These are phyloP conservation scores for Sphenostylis stenocarpa DNA, from an alignment of 306 rosid genomes.

Conservation along the genomic window DNA sequence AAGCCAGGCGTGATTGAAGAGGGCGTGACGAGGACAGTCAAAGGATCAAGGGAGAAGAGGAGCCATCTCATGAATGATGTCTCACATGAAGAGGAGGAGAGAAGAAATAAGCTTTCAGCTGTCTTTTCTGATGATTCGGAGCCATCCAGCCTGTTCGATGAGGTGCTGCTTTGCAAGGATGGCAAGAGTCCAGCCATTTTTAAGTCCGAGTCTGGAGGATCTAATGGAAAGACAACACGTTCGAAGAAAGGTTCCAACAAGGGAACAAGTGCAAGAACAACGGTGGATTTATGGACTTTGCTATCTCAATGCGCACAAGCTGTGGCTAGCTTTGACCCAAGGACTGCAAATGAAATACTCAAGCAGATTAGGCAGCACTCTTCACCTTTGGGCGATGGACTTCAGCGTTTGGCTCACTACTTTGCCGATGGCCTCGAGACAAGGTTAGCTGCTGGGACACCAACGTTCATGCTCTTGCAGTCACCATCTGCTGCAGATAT, in stretches of 20 bases:
- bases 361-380: constrained; percentile 64
- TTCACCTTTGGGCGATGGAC: constrained; percentile 65
- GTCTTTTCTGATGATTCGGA: constrained; percentile 39
- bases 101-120: constrained; percentile 53
- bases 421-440: constrained; percentile 66
- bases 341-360: constrained; percentile 54
- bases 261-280: constrained; percentile 15
- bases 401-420: constrained; percentile 73
- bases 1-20: not conserved
- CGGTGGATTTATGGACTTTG: constrained; percentile 64
- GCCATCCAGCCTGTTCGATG: constrained; percentile 45
- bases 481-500: constrained; percentile 51
- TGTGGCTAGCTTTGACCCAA: constrained; percentile 63
- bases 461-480: constrained; percentile 29
- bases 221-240: constrained; percentile 43
- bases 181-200: constrained; percentile 28
- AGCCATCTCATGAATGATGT: constrained; percentile 32
- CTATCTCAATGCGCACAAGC: constrained; percentile 77
- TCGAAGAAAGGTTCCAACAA: constrained; percentile 51
- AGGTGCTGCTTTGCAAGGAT: constrained; percentile 40
- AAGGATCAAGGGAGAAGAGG: constrained; percentile 43
- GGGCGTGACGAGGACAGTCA: not conserved
- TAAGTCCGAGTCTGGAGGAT: constrained; percentile 30
- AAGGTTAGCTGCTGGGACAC: constrained; percentile 55
- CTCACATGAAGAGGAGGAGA: constrained; percentile 38